A percentile compares a stretch with the other conserved stretches of the same genome.
Conservation (phyloP, 148 eudicot species). For the Silene uniflora region DNA sequence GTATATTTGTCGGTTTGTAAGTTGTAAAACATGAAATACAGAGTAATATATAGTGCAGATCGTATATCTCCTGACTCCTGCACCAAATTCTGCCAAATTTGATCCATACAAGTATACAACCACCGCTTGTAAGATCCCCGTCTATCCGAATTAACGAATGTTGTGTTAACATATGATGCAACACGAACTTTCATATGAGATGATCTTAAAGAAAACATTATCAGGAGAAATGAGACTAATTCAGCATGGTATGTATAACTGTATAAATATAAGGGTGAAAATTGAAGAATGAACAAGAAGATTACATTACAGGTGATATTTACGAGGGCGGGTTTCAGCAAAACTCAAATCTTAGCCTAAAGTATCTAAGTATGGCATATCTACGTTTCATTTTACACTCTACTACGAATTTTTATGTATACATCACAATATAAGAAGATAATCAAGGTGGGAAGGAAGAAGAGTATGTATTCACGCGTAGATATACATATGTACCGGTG, state of each 20-base stretch:
- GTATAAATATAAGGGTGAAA: neutral
- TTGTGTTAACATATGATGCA: too few species aligned
- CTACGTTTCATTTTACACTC: conserved; percentile 18
- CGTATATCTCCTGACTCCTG: too few species aligned
- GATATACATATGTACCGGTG: conserved; percentile 19
- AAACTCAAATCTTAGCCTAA: conserved; percentile 20
- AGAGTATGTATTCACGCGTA: neutral
- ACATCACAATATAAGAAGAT: conserved; percentile 11
- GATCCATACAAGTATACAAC: too few species aligned
- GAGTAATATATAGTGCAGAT: too few species aligned
- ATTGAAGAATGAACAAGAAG: neutral
- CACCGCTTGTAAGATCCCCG: too few species aligned
- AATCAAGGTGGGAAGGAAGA: conserved; percentile 4
- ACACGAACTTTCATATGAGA: neutral
- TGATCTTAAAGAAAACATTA: neutral
- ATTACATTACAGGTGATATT: conserved; percentile 18
- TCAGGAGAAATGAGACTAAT: neutral
- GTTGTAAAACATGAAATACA: too few species aligned
- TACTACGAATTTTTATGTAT: conserved; percentile 6
- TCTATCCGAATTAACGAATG: too few species aligned
- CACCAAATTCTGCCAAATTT: too few species aligned
- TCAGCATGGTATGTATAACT: neutral
- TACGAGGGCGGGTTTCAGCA: conserved; percentile 1
- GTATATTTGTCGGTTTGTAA: neutral
- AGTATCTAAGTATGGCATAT: conserved; percentile 16